Evolutionary conservation across 345 rosid species (phyloP), one percentile per base, ranked within the genome.

Genomic region (Aquilaria yunnanensis): DNA sequence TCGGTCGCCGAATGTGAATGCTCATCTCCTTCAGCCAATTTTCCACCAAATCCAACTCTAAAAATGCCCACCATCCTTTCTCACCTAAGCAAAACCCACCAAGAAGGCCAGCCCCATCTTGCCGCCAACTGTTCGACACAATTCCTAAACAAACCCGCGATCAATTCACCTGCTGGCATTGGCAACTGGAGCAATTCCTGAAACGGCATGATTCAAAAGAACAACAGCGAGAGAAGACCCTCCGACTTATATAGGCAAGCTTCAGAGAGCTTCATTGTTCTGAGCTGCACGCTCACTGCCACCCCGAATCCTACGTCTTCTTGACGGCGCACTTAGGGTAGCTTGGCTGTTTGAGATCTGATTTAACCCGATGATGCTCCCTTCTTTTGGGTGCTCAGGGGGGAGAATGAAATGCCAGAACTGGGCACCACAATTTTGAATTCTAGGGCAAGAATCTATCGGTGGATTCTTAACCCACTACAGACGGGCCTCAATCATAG

Each of bases 101-200:
- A 53, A 12, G 30, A 16, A 10, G 31, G 31, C 16, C 56, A 9
- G 23, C 23, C 23, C 23, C 23, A 23, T 23, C 23, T 23, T 23
- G 23, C 23, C 23, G 23, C 23, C 23, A 23, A 23, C 23, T 23
- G 14, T 37, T 37, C 43, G 8, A 5, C 1, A 9, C 8, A 37
- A 37, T 37, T 37, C 8, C 43, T 33, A 56, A 56, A 6, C 14
- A 12, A 41, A 45, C 12, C 32, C 11, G 56, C 12, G 23, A 52
- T 52, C 32, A 12, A 51, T 53, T 66, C 43, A 87, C 96, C 98
- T 93, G 79, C 96, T 85, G 64, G 97, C 98, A 45, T 90, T 97
- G 56, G 94, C 96, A 64, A 93, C 97, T 8, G 96, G 90, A 73
- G 97, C 86, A 47, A 83, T 82, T 2, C 89, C 94, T 16, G 94